phyloP scores from a whole-genome alignment of 225 moss, liverwort and hornwort species.

The Pleurozium schreberi region DNA sequence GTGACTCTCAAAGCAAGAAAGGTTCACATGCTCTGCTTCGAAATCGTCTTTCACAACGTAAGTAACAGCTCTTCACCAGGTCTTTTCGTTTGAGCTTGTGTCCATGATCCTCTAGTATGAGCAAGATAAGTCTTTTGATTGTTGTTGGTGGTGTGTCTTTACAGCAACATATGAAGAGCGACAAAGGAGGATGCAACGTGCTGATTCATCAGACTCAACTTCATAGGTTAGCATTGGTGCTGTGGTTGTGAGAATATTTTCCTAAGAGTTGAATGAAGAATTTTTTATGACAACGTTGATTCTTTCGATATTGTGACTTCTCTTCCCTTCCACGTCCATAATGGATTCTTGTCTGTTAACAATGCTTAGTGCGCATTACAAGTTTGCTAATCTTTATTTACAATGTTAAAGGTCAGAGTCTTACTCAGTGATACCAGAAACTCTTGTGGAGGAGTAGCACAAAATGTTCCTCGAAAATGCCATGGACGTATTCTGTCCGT shows the following conservation, averaged over 20 bases:
- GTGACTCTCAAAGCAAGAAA: conserved; percentile 10
- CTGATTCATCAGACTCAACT: neutral
- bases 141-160: neutral
- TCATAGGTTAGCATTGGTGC: neutral
- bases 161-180: conserved; percentile 63
- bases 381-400: neutral
- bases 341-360: neutral
- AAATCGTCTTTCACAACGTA: conserved; percentile 60
- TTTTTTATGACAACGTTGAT: neutral
- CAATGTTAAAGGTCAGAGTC: neutral
- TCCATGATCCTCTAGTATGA: neutral
- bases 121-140: neutral
- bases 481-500: neutral
- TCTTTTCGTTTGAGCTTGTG: neutral
- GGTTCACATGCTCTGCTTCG: conserved; percentile 35
- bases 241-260: neutral
- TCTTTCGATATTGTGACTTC: neutral
- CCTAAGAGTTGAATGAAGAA: neutral
- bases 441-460: neutral
- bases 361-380: neutral
- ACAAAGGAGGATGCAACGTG: conserved; percentile 1
- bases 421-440: neutral
- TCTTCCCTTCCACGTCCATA: neutral
- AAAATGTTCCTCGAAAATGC: neutral
- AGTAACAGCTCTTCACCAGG: neutral